Base-by-base conservation (phyloP, 1,139 yeast genomes). In the Yamadazyma oceani region DNA sequence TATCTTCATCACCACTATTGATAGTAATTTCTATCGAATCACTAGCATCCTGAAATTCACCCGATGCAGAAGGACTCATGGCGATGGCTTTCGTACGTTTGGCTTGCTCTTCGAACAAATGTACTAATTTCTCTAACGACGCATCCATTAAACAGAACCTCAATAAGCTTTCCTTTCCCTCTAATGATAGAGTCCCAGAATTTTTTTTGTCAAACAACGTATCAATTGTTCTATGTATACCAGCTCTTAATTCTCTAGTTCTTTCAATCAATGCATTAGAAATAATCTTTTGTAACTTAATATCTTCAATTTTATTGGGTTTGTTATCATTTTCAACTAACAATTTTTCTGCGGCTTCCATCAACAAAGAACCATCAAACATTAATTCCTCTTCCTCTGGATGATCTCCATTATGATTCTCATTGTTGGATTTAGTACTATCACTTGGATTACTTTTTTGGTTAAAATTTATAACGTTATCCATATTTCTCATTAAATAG, bases 401-500 rank as follows among this genome's bases (percentile, higher is more conserved):
- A 25, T 59, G 61, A 19, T 19, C 21, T 6, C 21, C 21, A 19
- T 19, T 19, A 16, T 55, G 58, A 26, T 49, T 40, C 15, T 39
- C 42, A 17, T 11, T 17, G 2, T 21, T 24, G 10, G 15, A 14
- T 3, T 12, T 26, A 10, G 31, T n/a, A 3, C 31, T 26, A 2
- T 30, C 33, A 8, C 36, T 39, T 24, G 35, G 38, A 5, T 9
- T 11, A n/a, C 16, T 21, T 12, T 36, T 23, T n/a, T 16, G 25
- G 17, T 34, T 38, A 17, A 38, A 31, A 17, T 45, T 39, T 17
- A 49, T 40, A 3, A 46, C 35, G 34, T 61, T 66, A 52, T 87
- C 90, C 85, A 89, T 82, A 55, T 89, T 89, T 53, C 85, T 76
- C 83, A 89, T 82, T 52, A 90, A 69, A 54, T 85, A 84, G 43